Evolutionary conservation across 352 stramenopile species (phyloP).

Genomic region (Globisporangium nagaii): DNA sequence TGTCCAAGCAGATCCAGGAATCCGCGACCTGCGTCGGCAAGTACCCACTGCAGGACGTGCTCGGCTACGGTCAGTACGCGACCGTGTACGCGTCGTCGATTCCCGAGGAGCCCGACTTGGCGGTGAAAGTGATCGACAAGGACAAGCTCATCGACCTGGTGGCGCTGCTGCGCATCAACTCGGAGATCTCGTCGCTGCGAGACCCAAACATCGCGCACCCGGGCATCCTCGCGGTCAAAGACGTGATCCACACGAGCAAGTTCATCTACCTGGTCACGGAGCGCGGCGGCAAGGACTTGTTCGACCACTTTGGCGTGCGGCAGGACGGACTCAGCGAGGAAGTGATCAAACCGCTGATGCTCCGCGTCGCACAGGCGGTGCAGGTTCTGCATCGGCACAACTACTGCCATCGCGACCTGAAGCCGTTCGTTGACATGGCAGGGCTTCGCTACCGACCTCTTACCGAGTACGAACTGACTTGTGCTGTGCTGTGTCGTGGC

Average conservation of each 20-base stretch:
- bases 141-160: conserved; percentile 70
- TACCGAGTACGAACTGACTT: too few relatives aligned
- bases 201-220: conserved; percentile 50
- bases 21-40: conserved; percentile 43
- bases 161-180: conserved; percentile 69
- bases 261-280: conserved; percentile 85
- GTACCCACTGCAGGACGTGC: conserved; percentile 61
- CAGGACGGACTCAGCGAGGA: conserved; percentile 40
- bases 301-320: conserved; percentile 67
- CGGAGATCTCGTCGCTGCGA: conserved; percentile 73
- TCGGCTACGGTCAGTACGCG: conserved; percentile 85
- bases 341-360: conserved; percentile 35
- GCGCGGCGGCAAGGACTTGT: conserved; percentile 76
- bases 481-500: neutral
- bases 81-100: conserved; percentile 51
- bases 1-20: conserved; percentile 42
- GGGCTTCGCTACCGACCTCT: too few relatives aligned
- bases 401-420: conserved; percentile 79
- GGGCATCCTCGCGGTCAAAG: conserved; percentile 56
- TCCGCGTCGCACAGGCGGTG: conserved; percentile 43
- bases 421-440: conserved; percentile 34
- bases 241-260: conserved; percentile 75
- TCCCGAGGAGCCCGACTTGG: conserved; percentile 25
- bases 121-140: conserved; percentile 86
- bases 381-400: conserved; percentile 50